Percentiles rank a stretch among this genome's conserved stretches.
Conservation (phyloP, 2,329 filamentous ascomycete genomes). For the Fusarium sp. region DNA sequence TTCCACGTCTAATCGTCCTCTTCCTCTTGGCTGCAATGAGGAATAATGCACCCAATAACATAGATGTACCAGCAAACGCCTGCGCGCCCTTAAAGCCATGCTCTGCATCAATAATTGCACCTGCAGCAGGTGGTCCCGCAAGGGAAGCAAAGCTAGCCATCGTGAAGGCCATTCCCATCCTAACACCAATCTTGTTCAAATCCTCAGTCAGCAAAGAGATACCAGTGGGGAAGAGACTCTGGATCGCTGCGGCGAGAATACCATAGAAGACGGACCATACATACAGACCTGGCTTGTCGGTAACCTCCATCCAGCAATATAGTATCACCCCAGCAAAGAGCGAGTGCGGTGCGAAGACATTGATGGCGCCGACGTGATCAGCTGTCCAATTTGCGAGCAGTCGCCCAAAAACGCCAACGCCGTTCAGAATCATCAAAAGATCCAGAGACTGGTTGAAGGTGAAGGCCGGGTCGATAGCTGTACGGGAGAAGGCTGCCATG, state of each 20-base stretch:
- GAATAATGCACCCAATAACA: constrained; percentile 53
- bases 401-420: constrained; percentile 65
- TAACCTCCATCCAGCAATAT: constrained; percentile 67
- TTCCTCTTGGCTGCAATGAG: constrained; percentile 50
- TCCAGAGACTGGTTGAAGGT: constrained; percentile 62
- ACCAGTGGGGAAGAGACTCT: constrained; percentile 69
- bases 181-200: constrained; percentile 58
- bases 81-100: constrained; percentile 60
- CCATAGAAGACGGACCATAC: constrained; percentile 70
- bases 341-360: constrained; percentile 62
- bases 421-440: constrained; percentile 71
- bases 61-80: constrained; percentile 53
- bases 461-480: constrained; percentile 50
- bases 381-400: constrained; percentile 66
- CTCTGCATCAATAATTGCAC: constrained; percentile 54
- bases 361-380: constrained; percentile 66
- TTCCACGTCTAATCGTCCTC: constrained; percentile 49
- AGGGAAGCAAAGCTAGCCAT: constrained; percentile 63
- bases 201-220: constrained; percentile 63
- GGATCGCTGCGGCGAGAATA: constrained; percentile 66
- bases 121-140: constrained; percentile 60
- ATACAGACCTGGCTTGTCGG: constrained; percentile 60
- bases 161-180: constrained; percentile 67
- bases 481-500: constrained; percentile 58
- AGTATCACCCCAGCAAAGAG: constrained; percentile 53